Evolutionary conservation across 768 basidiomycete species (phyloP).

Genomic region (Hypholoma fasciculare): DNA sequence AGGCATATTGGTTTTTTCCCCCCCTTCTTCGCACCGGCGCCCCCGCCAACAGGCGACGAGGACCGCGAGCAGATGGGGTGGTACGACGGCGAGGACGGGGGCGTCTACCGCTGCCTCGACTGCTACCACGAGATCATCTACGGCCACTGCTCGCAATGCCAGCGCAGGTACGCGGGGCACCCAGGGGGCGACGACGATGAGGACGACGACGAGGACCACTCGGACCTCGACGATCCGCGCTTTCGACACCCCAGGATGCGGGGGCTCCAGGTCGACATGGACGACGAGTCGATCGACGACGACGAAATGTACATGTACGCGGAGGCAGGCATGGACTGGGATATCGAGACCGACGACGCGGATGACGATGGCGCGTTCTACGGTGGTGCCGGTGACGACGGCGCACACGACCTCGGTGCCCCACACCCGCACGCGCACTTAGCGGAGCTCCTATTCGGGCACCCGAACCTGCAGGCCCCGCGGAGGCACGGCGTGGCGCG

Average conservation of each 20-base stretch:
- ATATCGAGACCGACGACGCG: not conserved
- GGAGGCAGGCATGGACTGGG: not conserved
- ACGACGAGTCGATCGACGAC: not conserved
- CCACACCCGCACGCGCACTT: not conserved
- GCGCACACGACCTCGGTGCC: too few relatives aligned
- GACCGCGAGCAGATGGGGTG: conserved; percentile 53
- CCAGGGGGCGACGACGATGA: conserved; percentile 36
- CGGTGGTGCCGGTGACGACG: not conserved
- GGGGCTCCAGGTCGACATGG: conserved; percentile 15
- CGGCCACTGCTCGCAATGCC: conserved; percentile 63
- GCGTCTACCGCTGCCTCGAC: conserved; percentile 72
- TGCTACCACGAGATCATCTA: conserved; percentile 81
- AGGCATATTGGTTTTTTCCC: not conserved
- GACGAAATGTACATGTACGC: not conserved
- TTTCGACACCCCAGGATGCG: not conserved
- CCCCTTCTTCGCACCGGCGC: conserved; percentile 13
- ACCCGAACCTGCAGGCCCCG: not conserved
- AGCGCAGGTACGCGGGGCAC: conserved; percentile 60
- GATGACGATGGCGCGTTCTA: not conserved
- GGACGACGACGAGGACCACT: not conserved
- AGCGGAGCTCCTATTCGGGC: not conserved
- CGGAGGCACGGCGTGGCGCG: not conserved
- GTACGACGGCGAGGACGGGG: conserved; percentile 74
- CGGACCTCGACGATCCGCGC: conserved; percentile 9
- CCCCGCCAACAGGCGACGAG: conserved; percentile 15